A percentile compares a stretch with the other conserved stretches of the same genome.
Evolutionary conservation across 139 green algal species (phyloP).

Genomic region (Chloropicon primus): DNA sequence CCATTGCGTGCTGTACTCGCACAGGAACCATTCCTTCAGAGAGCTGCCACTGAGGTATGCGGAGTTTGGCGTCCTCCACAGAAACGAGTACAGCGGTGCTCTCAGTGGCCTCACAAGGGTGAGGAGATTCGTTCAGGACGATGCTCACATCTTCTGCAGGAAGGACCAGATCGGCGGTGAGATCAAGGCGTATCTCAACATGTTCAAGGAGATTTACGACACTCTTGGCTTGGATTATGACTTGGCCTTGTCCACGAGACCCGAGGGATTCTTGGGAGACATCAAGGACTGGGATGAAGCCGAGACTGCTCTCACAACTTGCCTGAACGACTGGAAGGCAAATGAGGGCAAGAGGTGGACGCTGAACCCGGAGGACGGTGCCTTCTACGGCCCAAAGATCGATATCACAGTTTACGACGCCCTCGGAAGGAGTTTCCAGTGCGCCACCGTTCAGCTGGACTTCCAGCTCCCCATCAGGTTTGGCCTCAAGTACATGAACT

Average conservation of each 20-base stretch:
- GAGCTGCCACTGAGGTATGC: constrained; percentile 87
- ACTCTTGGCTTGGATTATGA: constrained; percentile 88
- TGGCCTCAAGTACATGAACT: constrained; percentile 55
- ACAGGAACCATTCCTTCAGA: constrained; percentile 74
- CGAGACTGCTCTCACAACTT: constrained; percentile 65
- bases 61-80: constrained; percentile 96
- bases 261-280: constrained; percentile 75
- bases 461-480: constrained; percentile 95
- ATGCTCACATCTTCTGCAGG: constrained; percentile 97
- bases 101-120: constrained; percentile 74
- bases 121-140: constrained; percentile 93
- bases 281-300: constrained; percentile 82
- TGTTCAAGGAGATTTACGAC: constrained; percentile 85
- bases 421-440: constrained; percentile 81
- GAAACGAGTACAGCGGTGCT: constrained; percentile 81
- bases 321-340: constrained; percentile 44
- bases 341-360: constrained; percentile 30
- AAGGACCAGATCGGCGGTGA: constrained; percentile 54
- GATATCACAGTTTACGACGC: constrained; percentile 91
- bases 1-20: constrained; percentile 92
- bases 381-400: constrained; percentile 97
- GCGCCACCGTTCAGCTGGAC: constrained; percentile 90
- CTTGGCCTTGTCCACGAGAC: constrained; percentile 84
- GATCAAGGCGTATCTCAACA: constrained; percentile 18
- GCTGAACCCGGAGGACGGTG: constrained; percentile 84